A percentile compares a stretch with the other conserved stretches of the same genome.
Evolutionary conservation across 306 rosid species (phyloP).

Genomic region (Vachellia collinsii): DNA sequence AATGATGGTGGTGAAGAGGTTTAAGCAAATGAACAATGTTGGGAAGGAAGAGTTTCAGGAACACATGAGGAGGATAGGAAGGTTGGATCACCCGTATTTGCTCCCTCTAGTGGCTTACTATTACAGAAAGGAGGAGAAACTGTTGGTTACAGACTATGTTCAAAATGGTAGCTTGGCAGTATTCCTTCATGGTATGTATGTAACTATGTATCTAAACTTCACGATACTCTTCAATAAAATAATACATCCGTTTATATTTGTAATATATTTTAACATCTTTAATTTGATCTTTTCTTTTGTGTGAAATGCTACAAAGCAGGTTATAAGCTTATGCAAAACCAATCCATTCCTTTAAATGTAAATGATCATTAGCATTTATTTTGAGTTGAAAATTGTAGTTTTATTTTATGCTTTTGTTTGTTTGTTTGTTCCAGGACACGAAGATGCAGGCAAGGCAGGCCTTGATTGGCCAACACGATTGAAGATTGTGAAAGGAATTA

Average conservation of each 20-base stretch:
- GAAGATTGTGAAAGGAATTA: constrained; percentile 80
- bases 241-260: background rate
- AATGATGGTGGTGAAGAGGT: constrained; percentile 83
- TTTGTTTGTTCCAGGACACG: constrained; percentile 49
- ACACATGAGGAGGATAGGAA: constrained; percentile 87
- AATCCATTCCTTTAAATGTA: background rate
- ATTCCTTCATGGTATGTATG: constrained; percentile 74
- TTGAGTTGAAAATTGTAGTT: background rate
- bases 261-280: background rate
- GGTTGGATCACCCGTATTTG: constrained; percentile 63
- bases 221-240: background rate
- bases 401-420: background rate
- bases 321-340: background rate
- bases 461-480: constrained; percentile 80
- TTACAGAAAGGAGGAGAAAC: constrained; percentile 90
- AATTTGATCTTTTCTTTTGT: background rate
- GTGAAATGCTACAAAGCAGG: background rate
- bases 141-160: constrained; percentile 63
- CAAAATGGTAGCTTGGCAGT: constrained; percentile 69
- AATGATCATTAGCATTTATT: background rate
- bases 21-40: constrained; percentile 89
- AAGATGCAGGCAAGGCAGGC: constrained; percentile 61
- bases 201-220: constrained; percentile 22
- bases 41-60: constrained; percentile 80
- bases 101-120: constrained; percentile 93